phyloP scores from a whole-genome alignment of 108 stramenopile species.

The Cafeteria roenbergensis region DNA sequence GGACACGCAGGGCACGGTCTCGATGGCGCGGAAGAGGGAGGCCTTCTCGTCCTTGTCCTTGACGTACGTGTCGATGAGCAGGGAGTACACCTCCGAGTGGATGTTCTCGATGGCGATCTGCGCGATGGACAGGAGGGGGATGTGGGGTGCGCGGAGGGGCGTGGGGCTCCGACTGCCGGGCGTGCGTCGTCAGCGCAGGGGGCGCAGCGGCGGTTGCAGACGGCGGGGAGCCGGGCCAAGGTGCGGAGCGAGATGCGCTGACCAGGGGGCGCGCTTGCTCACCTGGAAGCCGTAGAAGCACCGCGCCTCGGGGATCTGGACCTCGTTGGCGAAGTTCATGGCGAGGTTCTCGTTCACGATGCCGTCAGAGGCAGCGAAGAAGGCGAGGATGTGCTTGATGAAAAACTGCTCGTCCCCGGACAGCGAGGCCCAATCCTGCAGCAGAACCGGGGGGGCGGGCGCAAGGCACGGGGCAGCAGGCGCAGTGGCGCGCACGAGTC shows the following conservation, averaged over 20 bases:
- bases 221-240: too few species aligned
- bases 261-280: too few species aligned
- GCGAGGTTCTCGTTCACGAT: slow-evolving; percentile 99
- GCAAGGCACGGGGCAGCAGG: too few species aligned
- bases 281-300: slow-evolving; percentile 99
- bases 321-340: slow-evolving; percentile 87
- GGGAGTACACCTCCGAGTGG: slow-evolving; percentile 91
- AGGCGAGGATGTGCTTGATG: slow-evolving; percentile 90
- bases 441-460: too few species aligned
- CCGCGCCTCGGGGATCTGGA: slow-evolving; percentile 83
- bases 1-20: slow-evolving; percentile 79
- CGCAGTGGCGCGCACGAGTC: too few species aligned
- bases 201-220: too few species aligned
- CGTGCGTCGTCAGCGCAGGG: too few species aligned
- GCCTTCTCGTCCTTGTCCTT: slow-evolving; percentile 61
- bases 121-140: too few species aligned
- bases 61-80: slow-evolving; percentile 97
- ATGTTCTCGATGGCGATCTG: slow-evolving; percentile 99
- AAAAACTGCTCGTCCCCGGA: slow-evolving; percentile 89
- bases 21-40: slow-evolving; percentile 70
- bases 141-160: too few species aligned
- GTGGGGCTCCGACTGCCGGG: too few species aligned
- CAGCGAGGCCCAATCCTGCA: slow-evolving; percentile 70
- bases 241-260: too few species aligned
- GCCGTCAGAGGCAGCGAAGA: slow-evolving; percentile 97